Percentiles rank a stretch among this genome's conserved stretches.
Conservation (phyloP, 257 asterid genomes). For the Thymus quinquecostatus region DNA sequence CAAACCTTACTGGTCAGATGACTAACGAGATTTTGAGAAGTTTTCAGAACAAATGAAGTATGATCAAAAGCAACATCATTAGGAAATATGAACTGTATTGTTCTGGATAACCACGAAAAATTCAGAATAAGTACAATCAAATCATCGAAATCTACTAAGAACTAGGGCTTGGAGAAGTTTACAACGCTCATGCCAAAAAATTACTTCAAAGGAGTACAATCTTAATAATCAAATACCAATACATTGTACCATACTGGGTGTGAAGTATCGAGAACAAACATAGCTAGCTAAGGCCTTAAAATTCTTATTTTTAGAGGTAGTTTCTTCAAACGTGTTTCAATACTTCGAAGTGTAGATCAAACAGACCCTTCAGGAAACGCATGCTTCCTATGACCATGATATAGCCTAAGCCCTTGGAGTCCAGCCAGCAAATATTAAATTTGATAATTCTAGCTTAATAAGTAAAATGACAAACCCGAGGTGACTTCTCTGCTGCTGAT, state of each 20-base stretch:
- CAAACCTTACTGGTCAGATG: slow-evolving; percentile 4
- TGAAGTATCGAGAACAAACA: background rate
- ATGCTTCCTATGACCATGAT: background rate
- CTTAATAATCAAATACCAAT: background rate
- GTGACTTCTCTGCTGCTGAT: slow-evolving; percentile 83
- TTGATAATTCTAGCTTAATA: background rate
- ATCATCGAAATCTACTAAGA: background rate
- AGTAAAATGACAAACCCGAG: slow-evolving; percentile 61
- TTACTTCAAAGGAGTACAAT: background rate
- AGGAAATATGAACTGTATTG: background rate
- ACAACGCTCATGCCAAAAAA: background rate
- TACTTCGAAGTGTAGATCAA: background rate
- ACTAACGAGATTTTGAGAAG: slow-evolving; percentile 4
- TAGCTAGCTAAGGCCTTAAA: background rate
- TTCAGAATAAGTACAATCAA: background rate
- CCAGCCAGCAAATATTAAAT: background rate
- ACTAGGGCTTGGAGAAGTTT: background rate
- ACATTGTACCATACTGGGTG: background rate
- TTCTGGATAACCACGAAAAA: background rate
- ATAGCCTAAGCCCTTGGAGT: background rate
- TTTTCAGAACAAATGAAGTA: background rate
- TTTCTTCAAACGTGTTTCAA: background rate
- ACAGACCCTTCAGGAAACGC: background rate
- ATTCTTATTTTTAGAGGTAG: no score
- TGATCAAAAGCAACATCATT: background rate